Percentiles rank a stretch among this genome's conserved stretches.
phyloP scores from a whole-genome alignment of 805 yeast species.

The Pachysolen tannophilus region DNA sequence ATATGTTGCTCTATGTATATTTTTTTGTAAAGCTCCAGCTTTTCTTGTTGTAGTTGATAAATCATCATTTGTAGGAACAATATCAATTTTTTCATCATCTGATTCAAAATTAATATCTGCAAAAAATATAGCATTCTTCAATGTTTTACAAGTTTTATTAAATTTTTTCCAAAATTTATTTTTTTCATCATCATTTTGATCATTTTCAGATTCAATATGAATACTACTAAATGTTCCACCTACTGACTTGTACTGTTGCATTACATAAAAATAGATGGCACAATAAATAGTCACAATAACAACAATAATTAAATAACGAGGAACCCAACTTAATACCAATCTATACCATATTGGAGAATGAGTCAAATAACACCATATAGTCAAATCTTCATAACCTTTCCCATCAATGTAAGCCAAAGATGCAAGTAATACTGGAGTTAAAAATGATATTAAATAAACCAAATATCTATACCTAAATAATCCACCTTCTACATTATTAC shows the following conservation, averaged over 20 bases:
- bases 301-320: slow-evolving; percentile 61
- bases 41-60: neutral
- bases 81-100: neutral
- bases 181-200: neutral
- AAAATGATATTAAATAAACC: slow-evolving; percentile 49
- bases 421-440: slow-evolving; percentile 63
- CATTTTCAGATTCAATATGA: neutral
- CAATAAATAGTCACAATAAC: slow-evolving; percentile 57
- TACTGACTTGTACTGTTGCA: slow-evolving; percentile 48
- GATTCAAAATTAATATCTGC: slow-evolving; percentile 6
- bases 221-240: slow-evolving; percentile 26
- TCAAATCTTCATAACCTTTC: slow-evolving; percentile 52
- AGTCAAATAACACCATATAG: slow-evolving; percentile 78
- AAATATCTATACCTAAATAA: slow-evolving; percentile 47
- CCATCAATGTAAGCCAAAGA: slow-evolving; percentile 57
- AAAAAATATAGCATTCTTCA: neutral
- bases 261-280: slow-evolving; percentile 66
- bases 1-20: slow-evolving; percentile 54
- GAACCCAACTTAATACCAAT: slow-evolving; percentile 71
- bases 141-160: neutral
- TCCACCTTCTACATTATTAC: slow-evolving; percentile 58
- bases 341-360: slow-evolving; percentile 67
- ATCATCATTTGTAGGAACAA: neutral
- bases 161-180: neutral
- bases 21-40: neutral